These are phyloP conservation scores for Dictyostelium capitatum DNA, from an alignment of 78 protist genomes.

Conservation along the genomic window DNA sequence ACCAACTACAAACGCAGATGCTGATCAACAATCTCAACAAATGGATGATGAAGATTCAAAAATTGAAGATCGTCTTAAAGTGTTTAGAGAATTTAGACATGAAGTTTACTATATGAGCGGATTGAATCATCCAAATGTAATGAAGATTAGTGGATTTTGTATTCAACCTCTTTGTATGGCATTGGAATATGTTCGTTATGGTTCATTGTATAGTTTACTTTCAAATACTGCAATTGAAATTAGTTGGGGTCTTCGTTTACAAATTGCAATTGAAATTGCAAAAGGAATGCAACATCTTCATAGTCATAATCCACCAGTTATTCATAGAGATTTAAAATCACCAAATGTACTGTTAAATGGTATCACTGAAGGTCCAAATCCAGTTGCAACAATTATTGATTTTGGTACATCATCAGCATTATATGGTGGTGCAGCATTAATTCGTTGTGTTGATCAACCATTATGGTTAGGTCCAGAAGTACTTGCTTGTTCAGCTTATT, in stretches of 20 bases:
- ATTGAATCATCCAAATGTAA: conserved; percentile 74
- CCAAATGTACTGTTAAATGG: conserved; percentile 85
- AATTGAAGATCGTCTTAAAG: conserved; percentile 61
- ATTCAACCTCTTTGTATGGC: conserved; percentile 83
- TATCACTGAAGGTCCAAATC: conserved; percentile 32
- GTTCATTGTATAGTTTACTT: conserved; percentile 74
- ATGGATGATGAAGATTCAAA: neutral
- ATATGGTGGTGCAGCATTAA: conserved; percentile 69
- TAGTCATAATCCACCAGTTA: conserved; percentile 75
- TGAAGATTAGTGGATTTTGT: conserved; percentile 78
- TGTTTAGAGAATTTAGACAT: conserved; percentile 80
- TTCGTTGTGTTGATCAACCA: conserved; percentile 82
- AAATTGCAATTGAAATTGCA: conserved; percentile 89
- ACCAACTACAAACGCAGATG: neutral
- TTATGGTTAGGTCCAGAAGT: conserved; percentile 83
- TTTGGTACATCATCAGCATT: conserved; percentile 61
- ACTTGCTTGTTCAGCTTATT: conserved; percentile 38
- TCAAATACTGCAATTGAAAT: conserved; percentile 40
- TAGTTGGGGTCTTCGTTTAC: conserved; percentile 69
- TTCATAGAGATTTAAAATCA: conserved; percentile 91
- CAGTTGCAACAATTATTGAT: conserved; percentile 56
- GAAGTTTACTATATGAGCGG: conserved; percentile 74
- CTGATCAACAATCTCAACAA: neutral
- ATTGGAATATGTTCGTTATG: conserved; percentile 82
- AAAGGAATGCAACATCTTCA: conserved; percentile 93